Evolutionary conservation across 2,329 filamentous ascomycete species (phyloP), one percentile per base, ranked within the genome.

Genomic region (Fusarium siculi): DNA sequence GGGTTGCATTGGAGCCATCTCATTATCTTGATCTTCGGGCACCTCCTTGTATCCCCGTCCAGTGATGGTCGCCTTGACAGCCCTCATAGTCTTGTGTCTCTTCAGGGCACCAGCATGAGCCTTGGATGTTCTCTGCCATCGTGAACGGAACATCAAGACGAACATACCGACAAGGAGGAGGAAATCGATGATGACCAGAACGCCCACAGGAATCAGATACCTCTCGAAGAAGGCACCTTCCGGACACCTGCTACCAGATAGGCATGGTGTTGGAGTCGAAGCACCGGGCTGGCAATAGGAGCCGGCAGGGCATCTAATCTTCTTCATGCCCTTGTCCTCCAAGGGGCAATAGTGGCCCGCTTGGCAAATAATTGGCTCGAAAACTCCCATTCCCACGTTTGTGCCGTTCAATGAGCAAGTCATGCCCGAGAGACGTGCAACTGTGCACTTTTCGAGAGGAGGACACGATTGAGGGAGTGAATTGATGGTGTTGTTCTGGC

Each of bases 281-380:
- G 85, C 83, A 10, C 88, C 88, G 1, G 83, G 82, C 36, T 86
- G 87, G 67, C 88, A 90, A 70, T 86, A 90, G 6, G 81, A 81
- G 30, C 87, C 87, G 14, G 79, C 66, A 0, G 86, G 86, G 57
- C 88, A 89, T 15, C 66, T 55, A 8, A 85, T 70, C 47, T 81
- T 82, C 61, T 84, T 74, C 46, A 79, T 83, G 15, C 85, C 85
- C 28, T 74, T 62, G 9, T 61, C 61, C 9, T 73, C 61, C 4
- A 61, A 39, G 3, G 87, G 87, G 55, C 88, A 89, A 68, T 88
- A 89, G 56, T 78, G 81, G 5, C 87, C 87, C 42, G 82, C 72
- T 44, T 81, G 81, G 73, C 87, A 90, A 12, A 89, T 76, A 7
- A 86, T 80, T 2, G 88, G 88, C 69, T 89, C 88, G 57, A 86